A percentile compares a stretch with the other conserved stretches of the same genome.
Conservation (phyloP, 78 protist species). For the Guillardia theta region DNA sequence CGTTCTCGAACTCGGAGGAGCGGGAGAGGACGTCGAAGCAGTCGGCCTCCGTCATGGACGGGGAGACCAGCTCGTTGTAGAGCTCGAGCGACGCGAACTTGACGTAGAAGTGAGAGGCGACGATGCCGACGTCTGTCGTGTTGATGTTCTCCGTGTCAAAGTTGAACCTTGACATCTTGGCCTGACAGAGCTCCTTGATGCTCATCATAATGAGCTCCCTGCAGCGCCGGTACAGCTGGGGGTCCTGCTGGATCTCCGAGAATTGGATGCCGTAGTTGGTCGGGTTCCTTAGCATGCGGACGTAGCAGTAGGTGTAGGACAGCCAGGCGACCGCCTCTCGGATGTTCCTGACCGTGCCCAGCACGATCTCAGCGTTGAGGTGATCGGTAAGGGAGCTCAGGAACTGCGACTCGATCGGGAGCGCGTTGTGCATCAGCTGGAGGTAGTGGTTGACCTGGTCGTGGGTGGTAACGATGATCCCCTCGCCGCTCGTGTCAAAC, state of each 20-base stretch:
- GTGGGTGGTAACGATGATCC: constrained; percentile 88
- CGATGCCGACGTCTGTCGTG: constrained; percentile 76
- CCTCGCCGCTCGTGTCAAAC: constrained; percentile 73
- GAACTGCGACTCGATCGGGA: constrained; percentile 79
- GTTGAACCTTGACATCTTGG: constrained; percentile 86
- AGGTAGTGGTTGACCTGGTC: constrained; percentile 85
- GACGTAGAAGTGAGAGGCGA: constrained; percentile 93
- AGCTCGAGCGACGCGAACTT: constrained; percentile 72
- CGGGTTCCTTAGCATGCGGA: constrained; percentile 92
- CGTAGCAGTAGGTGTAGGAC: constrained; percentile 88
- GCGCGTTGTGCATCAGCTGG: constrained; percentile 10
- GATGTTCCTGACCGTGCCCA: constrained; percentile 82
- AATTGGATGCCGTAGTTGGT: constrained; percentile 80
- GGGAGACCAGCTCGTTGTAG: constrained; percentile 52
- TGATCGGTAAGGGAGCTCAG: constrained; percentile 74
- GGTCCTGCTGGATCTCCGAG: constrained; percentile 26
- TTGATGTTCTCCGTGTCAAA: constrained; percentile 60
- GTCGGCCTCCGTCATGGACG: constrained; percentile 67
- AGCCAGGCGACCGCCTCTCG: constrained; percentile 89
- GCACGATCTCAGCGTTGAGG: constrained; percentile 95
- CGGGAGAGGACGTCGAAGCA: constrained; percentile 66
- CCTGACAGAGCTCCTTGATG: constrained; percentile 60
- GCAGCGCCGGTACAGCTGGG: background rate
- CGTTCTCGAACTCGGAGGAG: constrained; percentile 84
- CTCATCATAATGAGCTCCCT: constrained; percentile 64